Conservation (phyloP, 345 rosid genomes). For the sweet orange (Citrus sinensis) region DVS_A1.0 CM039162.1:31075501-31076000, state of each 20-base stretch:
- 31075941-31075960: not conserved
- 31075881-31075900: slow-evolving; percentile 5
- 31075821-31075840: slow-evolving; percentile 1
- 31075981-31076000: not conserved
- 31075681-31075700: not conserved
- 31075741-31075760: not conserved
- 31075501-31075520: too few species aligned
- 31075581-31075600: too few species aligned
- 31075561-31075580: too few species aligned
- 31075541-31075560: not conserved
- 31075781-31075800: not conserved
- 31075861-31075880: slow-evolving; percentile 12
- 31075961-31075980: not conserved
- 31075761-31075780: not conserved
- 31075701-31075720: not conserved
- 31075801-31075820: slow-evolving; percentile 13
- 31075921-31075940: not conserved
- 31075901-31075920: slow-evolving; percentile 5
- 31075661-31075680: not conserved
- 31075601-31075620: not conserved
- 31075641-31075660: not conserved
- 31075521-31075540: too few species aligned
- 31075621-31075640: not conserved
- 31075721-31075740: not conserved
- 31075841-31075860: slow-evolving; percentile 18